A percentile compares a stretch with the other conserved stretches of the same genome.
These are phyloP conservation scores for Choiromyces venosus DNA, from an alignment of 495 filamentous ascomycete genomes.

Conservation along the genomic window DNA sequence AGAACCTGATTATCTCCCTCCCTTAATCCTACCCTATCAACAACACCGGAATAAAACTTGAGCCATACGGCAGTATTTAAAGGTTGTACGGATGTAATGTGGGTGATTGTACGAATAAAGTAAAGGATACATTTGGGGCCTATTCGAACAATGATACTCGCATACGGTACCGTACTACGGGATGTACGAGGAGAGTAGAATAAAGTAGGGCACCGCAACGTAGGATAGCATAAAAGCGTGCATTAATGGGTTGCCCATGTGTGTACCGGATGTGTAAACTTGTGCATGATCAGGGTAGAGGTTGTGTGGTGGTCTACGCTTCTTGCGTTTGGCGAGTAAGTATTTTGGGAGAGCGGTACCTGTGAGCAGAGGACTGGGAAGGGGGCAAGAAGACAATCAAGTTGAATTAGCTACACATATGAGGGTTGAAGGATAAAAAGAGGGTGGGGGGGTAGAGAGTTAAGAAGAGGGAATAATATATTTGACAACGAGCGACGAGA, in stretches of 20 bases:
- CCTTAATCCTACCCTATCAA: background rate
- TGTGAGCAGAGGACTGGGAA: background rate
- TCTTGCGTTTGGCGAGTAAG: background rate
- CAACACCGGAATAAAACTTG: background rate
- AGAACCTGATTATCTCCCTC: background rate
- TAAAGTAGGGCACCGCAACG: background rate
- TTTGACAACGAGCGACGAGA: background rate
- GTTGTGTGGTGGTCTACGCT: background rate
- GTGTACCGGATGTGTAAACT: background rate
- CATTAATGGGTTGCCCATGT: background rate
- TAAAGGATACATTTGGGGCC: background rate
- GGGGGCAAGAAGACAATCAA: background rate
- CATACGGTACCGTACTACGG: background rate
- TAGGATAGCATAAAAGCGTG: background rate
- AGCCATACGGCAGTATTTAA: background rate
- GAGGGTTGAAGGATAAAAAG: background rate
- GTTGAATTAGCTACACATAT: background rate
- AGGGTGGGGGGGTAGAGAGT: background rate
- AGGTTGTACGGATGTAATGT: background rate
- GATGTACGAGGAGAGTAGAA: background rate
- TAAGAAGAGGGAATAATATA: constrained; percentile 1
- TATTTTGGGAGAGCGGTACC: background rate
- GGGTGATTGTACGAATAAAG: background rate
- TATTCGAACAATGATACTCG: background rate
- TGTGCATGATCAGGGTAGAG: background rate